phyloP scores from a whole-genome alignment of 208 protist genomes.

The Phytomonas sp. region DNA sequence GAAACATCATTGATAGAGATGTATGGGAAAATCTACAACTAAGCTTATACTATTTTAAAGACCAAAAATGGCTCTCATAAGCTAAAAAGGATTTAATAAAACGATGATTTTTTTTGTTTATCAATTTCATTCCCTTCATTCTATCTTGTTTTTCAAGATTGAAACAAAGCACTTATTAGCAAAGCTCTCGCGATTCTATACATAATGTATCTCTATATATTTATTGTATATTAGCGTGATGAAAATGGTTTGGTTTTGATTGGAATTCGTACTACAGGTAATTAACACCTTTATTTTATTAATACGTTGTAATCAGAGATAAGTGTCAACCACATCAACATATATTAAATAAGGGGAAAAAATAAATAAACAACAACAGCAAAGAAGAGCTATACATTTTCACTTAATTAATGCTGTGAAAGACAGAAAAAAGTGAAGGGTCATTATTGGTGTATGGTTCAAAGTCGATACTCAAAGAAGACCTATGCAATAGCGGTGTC shows the following conservation, averaged over 20 bases:
- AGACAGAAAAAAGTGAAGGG: not conserved
- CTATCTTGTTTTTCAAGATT: not conserved
- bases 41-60: too few species aligned
- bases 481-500: not conserved
- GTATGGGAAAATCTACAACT: too few species aligned
- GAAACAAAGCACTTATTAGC: not conserved
- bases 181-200: too few species aligned
- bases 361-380: not conserved
- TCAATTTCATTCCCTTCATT: not conserved
- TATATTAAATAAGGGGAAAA: not conserved
- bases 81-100: not conserved
- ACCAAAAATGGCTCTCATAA: not conserved
- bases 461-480: not conserved
- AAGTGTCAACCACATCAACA: not conserved
- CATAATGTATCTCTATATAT: too few species aligned
- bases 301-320: not conserved
- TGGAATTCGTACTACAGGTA: not conserved
- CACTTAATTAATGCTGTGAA: not conserved
- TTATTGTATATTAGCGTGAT: too few species aligned
- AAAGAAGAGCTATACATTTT: not conserved
- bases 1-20: too few species aligned
- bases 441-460: slow-evolving; percentile 2
- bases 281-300: not conserved
- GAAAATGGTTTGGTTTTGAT: not conserved
- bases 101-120: not conserved